Base-by-base conservation (phyloP, 148 eudicot species). In the Tetragonia tetragonoides region DNA sequence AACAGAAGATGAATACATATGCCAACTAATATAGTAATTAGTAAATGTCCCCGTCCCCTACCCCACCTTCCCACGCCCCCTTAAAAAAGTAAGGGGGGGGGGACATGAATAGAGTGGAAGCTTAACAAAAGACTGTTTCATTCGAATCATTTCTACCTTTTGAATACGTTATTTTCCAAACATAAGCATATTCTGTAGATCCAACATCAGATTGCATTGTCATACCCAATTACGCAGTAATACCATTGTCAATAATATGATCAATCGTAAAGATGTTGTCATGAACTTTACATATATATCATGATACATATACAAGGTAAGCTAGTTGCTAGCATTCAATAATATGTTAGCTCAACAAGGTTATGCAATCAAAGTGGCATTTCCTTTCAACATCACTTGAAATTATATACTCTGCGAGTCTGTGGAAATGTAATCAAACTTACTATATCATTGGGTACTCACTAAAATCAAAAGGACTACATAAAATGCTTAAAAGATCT, bases 401-500 rank as follows among this genome's bases (percentile, higher is more conserved):
- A 14, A 28, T 24, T 1, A 70, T 44, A 70, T 4, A 39, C 38
- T 38, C 24, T 56, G 57, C 7, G 54, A 39, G 21, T 38, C 24
- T 56, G 57, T 3, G 54, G 46, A 41, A 44, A 65, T 18, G 34
- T 47, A 73, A 65, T 17, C n/a, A 54, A 15, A 54, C 37, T 66
- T 41, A 70, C 40, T 10, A 1, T 57, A 49, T 9, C 28, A 51
- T 23, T n/a, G 66, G 20, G 6, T 67, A 70, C 39, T 62, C 53
- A 62, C 62, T 21, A 38, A 77, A 68, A 20, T 21, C 42, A 28
- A 61, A 7, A 16, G 64, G 12, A 68, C 53, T 65, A 49, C 21
- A 81, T n/a, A 62, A 79, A 7, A 53, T 70, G 41, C 75, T 81
- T 75, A 83, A 83, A 78, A 78, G 81, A 80, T 71, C 28, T 70